A percentile compares a stretch with the other conserved stretches of the same genome.
Conservation (phyloP, 495 filamentous ascomycete genomes). For the Penicillium silybi region DNA sequence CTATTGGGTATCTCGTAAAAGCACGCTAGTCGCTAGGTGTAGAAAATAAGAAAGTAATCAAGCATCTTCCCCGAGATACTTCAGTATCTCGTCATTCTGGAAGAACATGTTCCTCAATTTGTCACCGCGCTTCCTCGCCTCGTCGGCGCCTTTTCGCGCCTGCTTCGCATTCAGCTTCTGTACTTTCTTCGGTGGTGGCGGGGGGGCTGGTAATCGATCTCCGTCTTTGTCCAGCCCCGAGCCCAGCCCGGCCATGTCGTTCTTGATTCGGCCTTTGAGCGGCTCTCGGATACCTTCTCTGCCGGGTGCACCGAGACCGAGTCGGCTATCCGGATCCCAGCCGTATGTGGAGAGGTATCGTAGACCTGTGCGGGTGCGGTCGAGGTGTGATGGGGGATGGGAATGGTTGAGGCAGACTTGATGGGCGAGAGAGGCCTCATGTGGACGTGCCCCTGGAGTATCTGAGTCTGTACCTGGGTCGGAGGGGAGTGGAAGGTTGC, state of each 20-base stretch:
- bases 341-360: constrained; percentile 71
- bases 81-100: constrained; percentile 64
- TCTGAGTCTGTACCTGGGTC: not conserved
- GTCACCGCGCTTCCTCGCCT: constrained; percentile 60
- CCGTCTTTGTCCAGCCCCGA: constrained; percentile 26
- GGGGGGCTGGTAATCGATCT: constrained; percentile 14
- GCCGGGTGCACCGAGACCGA: constrained; percentile 65
- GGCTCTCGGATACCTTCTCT: constrained; percentile 71
- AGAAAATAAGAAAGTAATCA: constrained; percentile 4
- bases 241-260: constrained; percentile 72
- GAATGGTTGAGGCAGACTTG: constrained; percentile 78
- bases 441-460: constrained; percentile 32
- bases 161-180: constrained; percentile 68
- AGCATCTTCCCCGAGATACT: constrained; percentile 55
- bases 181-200: constrained; percentile 43
- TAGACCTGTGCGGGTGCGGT: constrained; percentile 74
- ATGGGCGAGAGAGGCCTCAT: constrained; percentile 74
- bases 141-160: constrained; percentile 53
- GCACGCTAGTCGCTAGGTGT: not conserved
- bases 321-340: constrained; percentile 79
- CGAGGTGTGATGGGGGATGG: constrained; percentile 77
- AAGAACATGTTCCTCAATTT: constrained; percentile 65
- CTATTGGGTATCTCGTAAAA: not conserved
- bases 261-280: constrained; percentile 67
- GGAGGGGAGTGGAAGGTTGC: constrained; percentile 50